These are phyloP conservation scores for Russula foetens DNA, from an alignment of 768 basidiomycete species.

Conservation along the genomic window DNA sequence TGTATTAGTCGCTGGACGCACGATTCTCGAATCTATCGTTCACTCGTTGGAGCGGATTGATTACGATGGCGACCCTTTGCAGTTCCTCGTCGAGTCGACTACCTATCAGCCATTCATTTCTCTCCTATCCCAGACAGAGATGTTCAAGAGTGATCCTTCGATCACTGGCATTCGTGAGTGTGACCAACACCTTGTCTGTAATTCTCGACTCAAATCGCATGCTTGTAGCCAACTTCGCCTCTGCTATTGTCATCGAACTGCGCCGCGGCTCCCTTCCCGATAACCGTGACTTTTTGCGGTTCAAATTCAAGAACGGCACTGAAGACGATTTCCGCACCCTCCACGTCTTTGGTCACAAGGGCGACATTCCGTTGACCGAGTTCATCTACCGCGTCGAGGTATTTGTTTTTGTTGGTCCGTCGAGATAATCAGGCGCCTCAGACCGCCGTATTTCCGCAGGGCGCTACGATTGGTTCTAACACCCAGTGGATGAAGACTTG, in stretches of 20 bases:
- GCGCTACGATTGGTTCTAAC: constrained; percentile 38
- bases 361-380: constrained; percentile 75
- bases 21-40: constrained; percentile 65
- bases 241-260: constrained; percentile 72
- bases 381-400: constrained; percentile 82
- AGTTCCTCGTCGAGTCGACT: constrained; percentile 68
- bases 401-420: constrained; percentile 19
- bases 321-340: constrained; percentile 50
- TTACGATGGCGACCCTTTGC: constrained; percentile 71
- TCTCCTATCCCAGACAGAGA: constrained; percentile 71
- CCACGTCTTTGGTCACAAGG: constrained; percentile 65
- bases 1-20: constrained; percentile 68
- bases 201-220: background rate
- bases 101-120: constrained; percentile 91
- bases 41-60: constrained; percentile 67
- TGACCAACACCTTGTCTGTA: background rate
- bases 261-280: constrained; percentile 69
- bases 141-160: constrained; percentile 48
- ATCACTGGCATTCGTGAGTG: constrained; percentile 58
- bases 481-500: constrained; percentile 39
- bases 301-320: constrained; percentile 84
- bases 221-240: constrained; percentile 58
- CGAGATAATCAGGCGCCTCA: background rate
- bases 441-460: constrained; percentile 24
- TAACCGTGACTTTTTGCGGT: constrained; percentile 70